Conservation (phyloP, 2,329 filamentous ascomycete genomes). For the Pseudogymnoascus sp. region DNA sequence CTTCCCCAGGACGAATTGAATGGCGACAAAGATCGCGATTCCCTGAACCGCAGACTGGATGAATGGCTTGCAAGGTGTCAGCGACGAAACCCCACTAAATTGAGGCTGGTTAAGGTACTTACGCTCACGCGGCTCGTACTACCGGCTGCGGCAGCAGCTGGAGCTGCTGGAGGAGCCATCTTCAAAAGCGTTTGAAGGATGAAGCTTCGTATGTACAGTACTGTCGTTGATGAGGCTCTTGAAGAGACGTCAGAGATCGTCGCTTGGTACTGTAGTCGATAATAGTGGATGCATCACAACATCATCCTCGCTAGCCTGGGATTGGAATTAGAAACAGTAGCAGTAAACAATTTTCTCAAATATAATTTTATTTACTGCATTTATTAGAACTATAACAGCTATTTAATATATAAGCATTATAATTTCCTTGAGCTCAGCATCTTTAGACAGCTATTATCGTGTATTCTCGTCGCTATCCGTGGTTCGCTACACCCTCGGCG, state of each 20-base stretch:
- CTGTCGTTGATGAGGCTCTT: constrained; percentile 5
- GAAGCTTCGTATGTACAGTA: not conserved
- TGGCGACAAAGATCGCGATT: constrained; percentile 47
- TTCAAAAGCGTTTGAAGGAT: constrained; percentile 14
- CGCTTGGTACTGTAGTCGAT: not conserved
- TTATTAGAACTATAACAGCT: not conserved
- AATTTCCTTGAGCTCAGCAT: not conserved
- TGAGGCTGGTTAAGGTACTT: constrained; percentile 11
- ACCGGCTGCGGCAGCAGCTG: constrained; percentile 24
- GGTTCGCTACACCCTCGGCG: not conserved
- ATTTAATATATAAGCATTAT: not conserved
- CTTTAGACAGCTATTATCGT: not conserved
- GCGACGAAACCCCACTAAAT: constrained; percentile 12
- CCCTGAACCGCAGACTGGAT: constrained; percentile 40
- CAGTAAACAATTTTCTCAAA: not conserved
- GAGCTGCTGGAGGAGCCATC: constrained; percentile 28
- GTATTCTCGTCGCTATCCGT: not conserved
- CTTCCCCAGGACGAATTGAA: constrained; percentile 52
- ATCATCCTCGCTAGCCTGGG: not conserved
- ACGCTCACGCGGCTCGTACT: constrained; percentile 27
- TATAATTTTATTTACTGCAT: not conserved
- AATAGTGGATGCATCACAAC: constrained; percentile 8
- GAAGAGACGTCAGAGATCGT: not conserved
- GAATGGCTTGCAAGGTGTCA: constrained; percentile 21
- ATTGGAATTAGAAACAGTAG: not conserved